These are phyloP conservation scores for Miamiensis avidus DNA, from an alignment of 169 alveolate species.

Conservation along the genomic window DNA sequence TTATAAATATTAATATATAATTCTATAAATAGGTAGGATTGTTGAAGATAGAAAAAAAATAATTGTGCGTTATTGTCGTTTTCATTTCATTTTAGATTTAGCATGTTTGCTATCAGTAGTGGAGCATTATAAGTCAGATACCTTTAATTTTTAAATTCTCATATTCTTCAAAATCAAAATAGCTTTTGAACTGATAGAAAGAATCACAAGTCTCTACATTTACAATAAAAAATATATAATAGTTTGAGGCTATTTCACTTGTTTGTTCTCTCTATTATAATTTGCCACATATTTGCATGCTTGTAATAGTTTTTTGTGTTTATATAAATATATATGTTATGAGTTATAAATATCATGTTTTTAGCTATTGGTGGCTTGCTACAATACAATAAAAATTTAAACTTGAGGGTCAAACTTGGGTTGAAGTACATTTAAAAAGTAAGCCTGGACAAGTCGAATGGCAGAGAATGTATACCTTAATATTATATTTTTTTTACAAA, in stretches of 20 bases:
- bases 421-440: no score
- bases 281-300: background rate
- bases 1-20: no score
- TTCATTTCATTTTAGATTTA: background rate
- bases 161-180: background rate
- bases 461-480: no score
- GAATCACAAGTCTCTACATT: background rate
- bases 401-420: no score
- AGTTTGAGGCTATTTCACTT: background rate
- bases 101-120: background rate
- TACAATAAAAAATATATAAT: background rate
- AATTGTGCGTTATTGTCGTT: background rate
- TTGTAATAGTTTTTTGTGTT: background rate
- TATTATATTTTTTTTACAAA: no score
- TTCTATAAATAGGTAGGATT: background rate
- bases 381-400: background rate
- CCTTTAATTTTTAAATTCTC: background rate
- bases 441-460: background rate
- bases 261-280: background rate
- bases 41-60: background rate
- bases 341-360: background rate
- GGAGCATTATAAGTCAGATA: background rate
- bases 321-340: no score
- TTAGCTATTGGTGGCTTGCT: background rate
- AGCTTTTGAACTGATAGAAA: no score